Evolutionary conservation across 441 rosid species (phyloP).

Genomic region (Melastoma candidum): DNA sequence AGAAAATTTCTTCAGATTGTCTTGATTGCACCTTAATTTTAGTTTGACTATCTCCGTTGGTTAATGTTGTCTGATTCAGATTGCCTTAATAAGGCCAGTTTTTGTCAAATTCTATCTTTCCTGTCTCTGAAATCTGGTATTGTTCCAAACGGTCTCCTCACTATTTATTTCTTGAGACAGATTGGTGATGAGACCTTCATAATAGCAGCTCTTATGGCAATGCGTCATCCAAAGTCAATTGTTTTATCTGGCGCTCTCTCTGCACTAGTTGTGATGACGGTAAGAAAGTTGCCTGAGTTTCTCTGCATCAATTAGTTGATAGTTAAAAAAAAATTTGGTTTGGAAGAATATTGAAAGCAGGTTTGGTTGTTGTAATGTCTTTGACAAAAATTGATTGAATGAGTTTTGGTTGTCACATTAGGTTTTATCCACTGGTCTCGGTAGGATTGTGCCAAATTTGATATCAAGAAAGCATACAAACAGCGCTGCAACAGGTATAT

Average conservation of each 20-base stretch:
- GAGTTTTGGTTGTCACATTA: constrained; percentile 13
- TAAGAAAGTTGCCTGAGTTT: constrained; percentile 27
- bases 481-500: constrained; percentile 90
- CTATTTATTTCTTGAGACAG: constrained; percentile 23
- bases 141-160: not conserved
- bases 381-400: too few relatives aligned
- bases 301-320: not conserved
- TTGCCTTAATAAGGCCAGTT: too few relatives aligned
- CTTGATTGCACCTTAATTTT: too few relatives aligned
- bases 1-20: too few relatives aligned
- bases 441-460: constrained; percentile 94
- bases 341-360: not conserved
- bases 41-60: too few relatives aligned
- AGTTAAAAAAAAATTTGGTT: not conserved
- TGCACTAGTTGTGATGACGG: constrained; percentile 94
- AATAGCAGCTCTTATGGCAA: constrained; percentile 98
- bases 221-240: constrained; percentile 95
- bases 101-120: too few relatives aligned
- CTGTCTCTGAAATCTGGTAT: too few relatives aligned
- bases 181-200: constrained; percentile 99
- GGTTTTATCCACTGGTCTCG: constrained; percentile 99
- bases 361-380: too few relatives aligned
- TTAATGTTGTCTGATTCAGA: too few relatives aligned
- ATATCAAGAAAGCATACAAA: constrained; percentile 98
- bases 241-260: constrained; percentile 89